Evolutionary conservation across 2,329 filamentous ascomycete species (phyloP), one percentile per base, ranked within the genome.

Genomic region (Malbranchea zuffiana): DNA sequence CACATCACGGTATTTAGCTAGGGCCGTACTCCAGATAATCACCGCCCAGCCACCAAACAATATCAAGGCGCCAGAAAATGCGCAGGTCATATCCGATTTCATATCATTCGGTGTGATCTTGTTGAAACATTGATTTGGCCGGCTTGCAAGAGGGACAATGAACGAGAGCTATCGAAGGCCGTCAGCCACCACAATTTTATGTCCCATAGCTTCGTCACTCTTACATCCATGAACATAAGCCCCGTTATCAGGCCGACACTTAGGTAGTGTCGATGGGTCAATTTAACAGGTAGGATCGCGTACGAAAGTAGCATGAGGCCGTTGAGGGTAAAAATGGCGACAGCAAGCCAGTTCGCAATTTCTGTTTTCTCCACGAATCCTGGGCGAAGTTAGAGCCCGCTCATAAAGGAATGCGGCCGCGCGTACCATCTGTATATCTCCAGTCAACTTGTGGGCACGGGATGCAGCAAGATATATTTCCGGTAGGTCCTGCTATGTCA

Each of bases 81-180:
- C 90, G 56, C 90, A 98, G 3, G 84, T 76, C 17, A 78, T 64
- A 52, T 74, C 83, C 1, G 79, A 82, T 47, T 78, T 72, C 87
- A 96, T 95, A 55, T 87, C 83, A 53, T 96, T 78, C 0, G 90
- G 90, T 0, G 90, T 98, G 52, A 98, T 96, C 30, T 72, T 68
- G 55, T 98, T 82, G 55, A 77, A 82, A 58, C 90, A 98, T 65
- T 93, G 77, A 0, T 84, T 65, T 1, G 87, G 85, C 42, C 78
- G 72, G 17, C 77, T 75, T 8, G 75, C 85, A 15, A 95, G 71
- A 0, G 90, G 88, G 26, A 98, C 75, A 29, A 95, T 82, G 56
- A 96, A 94, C 19, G 85, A 86, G 47, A 96, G 69, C 79, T 93
- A 34, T 52, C 30, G 50, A 44, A 36, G 4, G 49, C 13, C 43